Conservation (phyloP, 306 rosid species). For the Fragaria nilgerrensis region DNA sequence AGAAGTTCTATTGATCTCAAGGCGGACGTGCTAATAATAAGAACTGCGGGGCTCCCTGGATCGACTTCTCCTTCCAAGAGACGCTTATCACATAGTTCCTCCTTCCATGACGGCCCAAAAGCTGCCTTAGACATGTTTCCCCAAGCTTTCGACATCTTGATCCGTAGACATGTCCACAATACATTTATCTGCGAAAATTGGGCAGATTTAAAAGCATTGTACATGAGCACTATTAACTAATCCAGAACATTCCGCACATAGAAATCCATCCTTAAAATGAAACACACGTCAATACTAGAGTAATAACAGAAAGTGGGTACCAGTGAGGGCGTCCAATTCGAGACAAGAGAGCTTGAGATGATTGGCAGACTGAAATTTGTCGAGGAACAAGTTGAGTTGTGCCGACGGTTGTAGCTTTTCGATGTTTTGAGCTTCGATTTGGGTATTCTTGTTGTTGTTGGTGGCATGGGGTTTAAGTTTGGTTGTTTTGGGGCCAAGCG, state of each 20-base stretch:
- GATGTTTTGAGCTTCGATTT: background rate
- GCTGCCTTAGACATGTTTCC: constrained; percentile 50
- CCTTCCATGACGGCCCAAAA: constrained; percentile 71
- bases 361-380: constrained; percentile 54
- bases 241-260: background rate
- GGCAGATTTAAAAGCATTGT: background rate
- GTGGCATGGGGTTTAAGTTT: too few relatives aligned
- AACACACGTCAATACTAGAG: too few relatives aligned
- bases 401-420: constrained; percentile 18
- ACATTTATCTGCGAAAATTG: constrained; percentile 33
- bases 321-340: constrained; percentile 65
- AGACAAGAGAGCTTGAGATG: constrained; percentile 64
- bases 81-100: constrained; percentile 47
- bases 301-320: constrained; percentile 18
- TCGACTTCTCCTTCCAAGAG: constrained; percentile 42
- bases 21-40: constrained; percentile 65
- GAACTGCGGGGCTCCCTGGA: constrained; percentile 71
- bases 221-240: background rate
- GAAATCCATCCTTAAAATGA: background rate
- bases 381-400: constrained; percentile 49
- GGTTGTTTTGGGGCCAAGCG: too few relatives aligned
- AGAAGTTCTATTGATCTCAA: constrained; percentile 67
- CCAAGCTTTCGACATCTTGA: constrained; percentile 40
- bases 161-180: constrained; percentile 43
- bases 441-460: background rate